A percentile compares a stretch with the other conserved stretches of the same genome.
Evolutionary conservation across 108 stramenopile species (phyloP).

Genomic region (Aurantiochytrium sp.): DNA sequence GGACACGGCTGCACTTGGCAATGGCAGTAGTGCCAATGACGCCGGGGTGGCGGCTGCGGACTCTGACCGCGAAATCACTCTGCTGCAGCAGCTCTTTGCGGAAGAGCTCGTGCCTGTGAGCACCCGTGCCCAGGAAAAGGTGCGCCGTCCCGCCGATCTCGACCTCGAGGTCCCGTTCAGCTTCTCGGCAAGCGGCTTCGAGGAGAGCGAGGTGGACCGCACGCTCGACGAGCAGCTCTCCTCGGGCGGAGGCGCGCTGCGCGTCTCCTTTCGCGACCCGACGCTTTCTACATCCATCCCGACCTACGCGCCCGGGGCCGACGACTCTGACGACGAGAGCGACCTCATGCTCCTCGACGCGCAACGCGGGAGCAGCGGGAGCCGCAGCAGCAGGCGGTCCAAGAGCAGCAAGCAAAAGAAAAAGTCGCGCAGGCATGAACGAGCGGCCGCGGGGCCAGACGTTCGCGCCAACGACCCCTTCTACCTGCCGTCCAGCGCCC

Average conservation of each 20-base stretch:
- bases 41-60: too few relatives aligned
- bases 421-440: background rate
- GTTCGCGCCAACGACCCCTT: background rate
- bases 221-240: background rate
- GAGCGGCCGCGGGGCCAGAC: background rate
- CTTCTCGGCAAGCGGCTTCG: background rate
- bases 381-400: too few relatives aligned
- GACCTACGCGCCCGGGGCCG: background rate
- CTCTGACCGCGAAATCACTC: too few relatives aligned
- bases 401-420: background rate
- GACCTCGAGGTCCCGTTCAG: slow-evolving; percentile 40
- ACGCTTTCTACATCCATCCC: slow-evolving; percentile 6
- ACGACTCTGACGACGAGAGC: background rate
- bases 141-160: slow-evolving; percentile 50
- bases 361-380: background rate
- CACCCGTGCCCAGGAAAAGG: slow-evolving; percentile 44
- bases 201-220: background rate
- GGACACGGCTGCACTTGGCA: background rate
- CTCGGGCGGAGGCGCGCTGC: background rate
- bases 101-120: slow-evolving; percentile 43
- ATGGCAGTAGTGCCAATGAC: background rate
- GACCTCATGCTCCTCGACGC: background rate
- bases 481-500: background rate
- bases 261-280: slow-evolving; percentile 8
- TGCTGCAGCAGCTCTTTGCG: background rate